Conservation (phyloP, 2,329 filamentous ascomycete species). For the Thielaviopsis ethacetica region DNA sequence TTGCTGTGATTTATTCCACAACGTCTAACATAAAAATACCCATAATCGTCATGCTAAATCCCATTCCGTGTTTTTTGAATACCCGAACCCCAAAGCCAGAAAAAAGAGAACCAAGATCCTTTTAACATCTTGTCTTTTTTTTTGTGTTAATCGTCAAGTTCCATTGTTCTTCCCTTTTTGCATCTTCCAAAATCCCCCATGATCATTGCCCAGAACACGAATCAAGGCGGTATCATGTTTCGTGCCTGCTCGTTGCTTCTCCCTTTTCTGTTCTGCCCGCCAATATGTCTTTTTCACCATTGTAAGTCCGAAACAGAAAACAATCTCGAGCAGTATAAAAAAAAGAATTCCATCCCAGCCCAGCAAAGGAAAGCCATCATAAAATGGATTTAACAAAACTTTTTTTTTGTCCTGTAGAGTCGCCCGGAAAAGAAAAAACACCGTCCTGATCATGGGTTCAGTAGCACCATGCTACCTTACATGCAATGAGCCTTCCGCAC, state of each 20-base stretch:
- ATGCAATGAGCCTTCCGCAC: conserved; percentile 47
- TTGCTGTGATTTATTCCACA: neutral
- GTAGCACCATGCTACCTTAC: conserved; percentile 38
- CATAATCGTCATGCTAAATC: conserved; percentile 5
- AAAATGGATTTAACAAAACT: conserved; percentile 11
- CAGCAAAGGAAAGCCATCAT: conserved; percentile 9
- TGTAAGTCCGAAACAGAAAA: neutral
- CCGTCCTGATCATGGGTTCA: conserved; percentile 17
- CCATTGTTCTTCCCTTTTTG: neutral
- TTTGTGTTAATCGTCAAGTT: neutral
- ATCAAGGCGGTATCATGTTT: neutral
- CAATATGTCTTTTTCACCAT: neutral
- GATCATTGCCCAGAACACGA: neutral
- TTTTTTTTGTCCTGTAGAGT: conserved; percentile 13
- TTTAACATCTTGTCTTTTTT: neutral
- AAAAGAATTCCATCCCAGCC: conserved; percentile 3
- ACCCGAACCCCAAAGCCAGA: neutral
- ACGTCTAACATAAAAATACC: neutral
- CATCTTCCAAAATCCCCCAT: neutral
- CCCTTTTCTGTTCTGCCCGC: neutral
- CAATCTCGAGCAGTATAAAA: neutral
- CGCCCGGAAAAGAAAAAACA: conserved; percentile 15
- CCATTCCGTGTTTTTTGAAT: conserved; percentile 1
- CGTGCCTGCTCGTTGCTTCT: neutral
- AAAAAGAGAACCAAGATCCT: neutral